phyloP scores from a whole-genome alignment of 306 rosid genomes.

The Cercis canadensis region DNA sequence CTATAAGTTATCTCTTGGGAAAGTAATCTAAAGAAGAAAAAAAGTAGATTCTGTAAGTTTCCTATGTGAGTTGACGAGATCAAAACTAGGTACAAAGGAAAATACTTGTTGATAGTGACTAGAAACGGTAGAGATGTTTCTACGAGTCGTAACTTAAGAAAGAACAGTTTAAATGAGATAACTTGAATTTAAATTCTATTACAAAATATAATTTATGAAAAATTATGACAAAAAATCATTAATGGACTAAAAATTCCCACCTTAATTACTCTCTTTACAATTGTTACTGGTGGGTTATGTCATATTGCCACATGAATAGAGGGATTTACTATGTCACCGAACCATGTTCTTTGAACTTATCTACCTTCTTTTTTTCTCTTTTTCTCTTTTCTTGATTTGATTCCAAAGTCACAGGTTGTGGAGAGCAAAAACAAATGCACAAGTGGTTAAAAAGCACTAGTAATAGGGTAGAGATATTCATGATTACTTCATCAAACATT shows the following conservation, averaged over 20 bases:
- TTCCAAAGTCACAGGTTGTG: neutral
- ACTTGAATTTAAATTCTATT: no score
- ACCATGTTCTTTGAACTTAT: conserved; percentile 23
- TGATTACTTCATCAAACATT: conserved; percentile 34
- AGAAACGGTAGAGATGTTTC: neutral
- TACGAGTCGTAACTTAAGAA: no score
- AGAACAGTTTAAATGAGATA: no score
- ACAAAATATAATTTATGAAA: no score
- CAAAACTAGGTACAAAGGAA: conserved; percentile 8
- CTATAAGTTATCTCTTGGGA: conserved; percentile 11
- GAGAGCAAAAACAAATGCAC: conserved; percentile 6
- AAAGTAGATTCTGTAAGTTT: conserved; percentile 28
- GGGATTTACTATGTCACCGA: neutral
- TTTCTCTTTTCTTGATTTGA: neutral
- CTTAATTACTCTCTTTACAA: neutral
- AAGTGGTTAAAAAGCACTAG: conserved; percentile 33
- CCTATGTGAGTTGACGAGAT: conserved; percentile 35
- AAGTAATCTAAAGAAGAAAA: neutral
- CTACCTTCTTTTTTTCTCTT: neutral
- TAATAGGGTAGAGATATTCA: conserved; percentile 21
- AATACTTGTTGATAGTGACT: neutral
- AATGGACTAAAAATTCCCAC: neutral
- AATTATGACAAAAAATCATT: no score
- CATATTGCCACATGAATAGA: conserved; percentile 8
- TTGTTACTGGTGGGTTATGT: neutral